A percentile compares a stretch with the other conserved stretches of the same genome.
These are phyloP conservation scores for Periconia sp. DNA, from an alignment of 2,329 filamentous ascomycete species.

Conservation along the genomic window DNA sequence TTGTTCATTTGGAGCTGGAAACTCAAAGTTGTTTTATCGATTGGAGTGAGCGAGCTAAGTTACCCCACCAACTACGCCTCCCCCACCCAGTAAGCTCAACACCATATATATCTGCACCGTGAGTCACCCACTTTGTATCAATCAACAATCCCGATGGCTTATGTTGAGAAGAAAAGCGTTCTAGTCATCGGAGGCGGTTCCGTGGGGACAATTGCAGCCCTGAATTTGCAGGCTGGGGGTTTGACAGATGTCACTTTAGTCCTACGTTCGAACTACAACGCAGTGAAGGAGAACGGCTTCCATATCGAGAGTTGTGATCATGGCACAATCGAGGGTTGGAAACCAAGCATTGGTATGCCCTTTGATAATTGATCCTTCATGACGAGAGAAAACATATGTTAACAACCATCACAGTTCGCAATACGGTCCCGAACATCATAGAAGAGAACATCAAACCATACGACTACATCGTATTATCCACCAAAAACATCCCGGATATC, in stretches of 20 bases:
- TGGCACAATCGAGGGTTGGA: conserved; percentile 53
- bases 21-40: conserved; percentile 1
- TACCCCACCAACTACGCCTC: conserved; percentile 23
- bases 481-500: conserved; percentile 61
- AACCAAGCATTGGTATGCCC: conserved; percentile 47
- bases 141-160: conserved; percentile 22
- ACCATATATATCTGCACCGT: conserved; percentile 1
- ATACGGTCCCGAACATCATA: conserved; percentile 51
- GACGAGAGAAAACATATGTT: background rate
- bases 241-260: conserved; percentile 57
- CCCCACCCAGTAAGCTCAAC: conserved; percentile 9
- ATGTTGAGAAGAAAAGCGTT: conserved; percentile 41
- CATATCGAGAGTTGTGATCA: conserved; percentile 59
- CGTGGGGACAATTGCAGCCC: conserved; percentile 59
- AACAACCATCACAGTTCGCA: conserved; percentile 43
- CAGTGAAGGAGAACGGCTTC: conserved; percentile 53
- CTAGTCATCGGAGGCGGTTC: conserved; percentile 59
- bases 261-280: conserved; percentile 58
- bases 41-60: conserved; percentile 1
- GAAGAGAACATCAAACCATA: conserved; percentile 43
- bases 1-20: background rate
- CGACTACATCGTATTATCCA: conserved; percentile 60
- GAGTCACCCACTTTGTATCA: conserved; percentile 1
- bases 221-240: conserved; percentile 55
- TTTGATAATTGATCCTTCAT: background rate